Evolutionary conservation across 805 yeast species (phyloP).

Genomic region (Kurtzmaniella cleridarum): DNA sequence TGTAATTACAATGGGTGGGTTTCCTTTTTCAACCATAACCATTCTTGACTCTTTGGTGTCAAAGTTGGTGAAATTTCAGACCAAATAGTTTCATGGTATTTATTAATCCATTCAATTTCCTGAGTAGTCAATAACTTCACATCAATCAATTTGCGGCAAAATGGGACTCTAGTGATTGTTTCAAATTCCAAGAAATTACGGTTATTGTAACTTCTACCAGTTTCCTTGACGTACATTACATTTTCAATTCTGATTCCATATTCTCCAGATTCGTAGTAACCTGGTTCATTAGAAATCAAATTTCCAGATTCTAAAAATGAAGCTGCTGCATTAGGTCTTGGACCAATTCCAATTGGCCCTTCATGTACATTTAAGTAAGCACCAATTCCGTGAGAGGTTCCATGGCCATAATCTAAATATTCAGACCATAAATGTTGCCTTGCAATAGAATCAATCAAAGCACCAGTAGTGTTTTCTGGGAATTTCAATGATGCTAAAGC

Average conservation of each 20-base stretch:
- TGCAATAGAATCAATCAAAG: conserved; percentile 50
- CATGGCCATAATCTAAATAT: conserved; percentile 58
- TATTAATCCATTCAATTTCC: conserved; percentile 66
- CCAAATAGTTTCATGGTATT: conserved; percentile 58
- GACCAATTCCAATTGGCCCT: conserved; percentile 60
- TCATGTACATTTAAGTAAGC: conserved; percentile 57
- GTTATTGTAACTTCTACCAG: conserved; percentile 44
- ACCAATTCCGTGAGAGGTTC: conserved; percentile 66
- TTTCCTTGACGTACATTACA: conserved; percentile 43
- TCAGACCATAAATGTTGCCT: conserved; percentile 53
- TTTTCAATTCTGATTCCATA: conserved; percentile 56
- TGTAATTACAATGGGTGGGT: conserved; percentile 23
- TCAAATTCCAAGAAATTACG: conserved; percentile 64
- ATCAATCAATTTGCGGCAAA: conserved; percentile 73
- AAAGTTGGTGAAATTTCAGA: conserved; percentile 38
- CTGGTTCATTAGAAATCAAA: conserved; percentile 57
- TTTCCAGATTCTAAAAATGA: conserved; percentile 47
- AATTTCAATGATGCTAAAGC: conserved; percentile 44
- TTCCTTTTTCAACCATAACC: conserved; percentile 48
- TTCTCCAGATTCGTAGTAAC: conserved; percentile 53
- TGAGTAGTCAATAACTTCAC: conserved; percentile 45
- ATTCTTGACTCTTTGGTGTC: conserved; percentile 31
- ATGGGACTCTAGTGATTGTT: conserved; percentile 81
- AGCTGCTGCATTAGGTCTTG: conserved; percentile 44
- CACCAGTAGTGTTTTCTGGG: conserved; percentile 53